Percentiles rank a stretch among this genome's conserved stretches.
These are phyloP conservation scores for Grammothele lineata DNA, from an alignment of 768 basidiomycete genomes.

Conservation along the genomic window DNA sequence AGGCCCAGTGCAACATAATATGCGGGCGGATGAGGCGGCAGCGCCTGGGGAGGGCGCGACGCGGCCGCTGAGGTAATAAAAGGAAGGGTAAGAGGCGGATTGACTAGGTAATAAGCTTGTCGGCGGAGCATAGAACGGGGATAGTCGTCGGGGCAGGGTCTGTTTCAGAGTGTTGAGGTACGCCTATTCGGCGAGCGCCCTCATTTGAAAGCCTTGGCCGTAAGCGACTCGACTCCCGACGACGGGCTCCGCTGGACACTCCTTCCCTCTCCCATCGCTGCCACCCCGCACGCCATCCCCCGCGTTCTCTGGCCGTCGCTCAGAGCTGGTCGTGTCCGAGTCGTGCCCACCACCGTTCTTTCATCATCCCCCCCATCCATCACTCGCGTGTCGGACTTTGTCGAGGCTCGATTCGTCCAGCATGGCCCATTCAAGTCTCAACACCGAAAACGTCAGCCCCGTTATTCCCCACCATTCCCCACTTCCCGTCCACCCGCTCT, in stretches of 20 bases:
- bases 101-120: too few species aligned
- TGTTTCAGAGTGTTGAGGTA: too few species aligned
- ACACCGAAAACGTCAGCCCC: slow-evolving; percentile 18
- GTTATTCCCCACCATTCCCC: slow-evolving; percentile 18
- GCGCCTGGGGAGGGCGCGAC: too few species aligned
- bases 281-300: slow-evolving; percentile 2
- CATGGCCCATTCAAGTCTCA: slow-evolving; percentile 17
- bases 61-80: too few species aligned
- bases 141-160: too few species aligned
- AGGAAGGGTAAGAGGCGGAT: too few species aligned
- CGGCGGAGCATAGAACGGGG: too few species aligned
- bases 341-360: slow-evolving; percentile 1
- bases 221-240: slow-evolving; percentile 9
- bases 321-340: not conserved
- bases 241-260: slow-evolving; percentile 14
- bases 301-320: not conserved
- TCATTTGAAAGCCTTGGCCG: slow-evolving; percentile 13
- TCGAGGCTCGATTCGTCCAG: slow-evolving; percentile 4
- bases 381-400: slow-evolving; percentile 6
- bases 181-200: slow-evolving; percentile 1
- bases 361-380: slow-evolving; percentile 12
- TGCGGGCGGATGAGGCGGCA: too few species aligned
- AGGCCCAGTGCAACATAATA: too few species aligned
- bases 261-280: slow-evolving; percentile 2
- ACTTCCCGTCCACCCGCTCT: slow-evolving; percentile 14